Percentiles rank a stretch among this genome's conserved stretches.
phyloP scores from a whole-genome alignment of 371 early-diverging fungal species.

The Apophysomyces elegans region DNA sequence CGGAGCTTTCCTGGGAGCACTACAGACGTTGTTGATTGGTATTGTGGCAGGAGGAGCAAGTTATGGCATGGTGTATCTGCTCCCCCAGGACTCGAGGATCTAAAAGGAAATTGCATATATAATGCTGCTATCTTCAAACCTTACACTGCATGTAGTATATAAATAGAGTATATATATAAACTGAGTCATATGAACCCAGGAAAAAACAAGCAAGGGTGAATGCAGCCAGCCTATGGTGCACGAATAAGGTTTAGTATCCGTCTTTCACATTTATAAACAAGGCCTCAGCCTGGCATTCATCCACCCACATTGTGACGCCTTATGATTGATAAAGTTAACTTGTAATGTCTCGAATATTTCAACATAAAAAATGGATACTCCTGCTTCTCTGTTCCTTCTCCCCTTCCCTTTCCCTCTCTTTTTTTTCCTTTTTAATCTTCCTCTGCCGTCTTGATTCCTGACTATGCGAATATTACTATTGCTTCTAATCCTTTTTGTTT shows the following conservation, averaged over 20 bases:
- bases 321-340: no score
- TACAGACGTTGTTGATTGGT: conserved; percentile 69
- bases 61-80: conserved; percentile 48
- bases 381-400: no score
- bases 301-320: neutral
- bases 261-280: neutral
- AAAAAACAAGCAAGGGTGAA: no score
- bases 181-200: no score
- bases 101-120: neutral
- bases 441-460: neutral
- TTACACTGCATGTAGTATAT: neutral
- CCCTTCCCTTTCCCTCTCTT: neutral
- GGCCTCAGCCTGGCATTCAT: neutral
- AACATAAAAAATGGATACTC: no score
- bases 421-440: neutral
- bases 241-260: no score
- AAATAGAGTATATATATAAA: neutral
- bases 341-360: neutral
- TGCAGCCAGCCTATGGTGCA: no score
- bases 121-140: neutral
- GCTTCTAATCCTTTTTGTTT: neutral
- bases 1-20: conserved; percentile 51
- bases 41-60: conserved; percentile 64
- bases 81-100: conserved; percentile 34
- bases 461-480: neutral